Percentiles rank a stretch among this genome's conserved stretches.
Conservation (phyloP, 139 green algal genomes). For the Tetradesmus obliquus region DNA sequence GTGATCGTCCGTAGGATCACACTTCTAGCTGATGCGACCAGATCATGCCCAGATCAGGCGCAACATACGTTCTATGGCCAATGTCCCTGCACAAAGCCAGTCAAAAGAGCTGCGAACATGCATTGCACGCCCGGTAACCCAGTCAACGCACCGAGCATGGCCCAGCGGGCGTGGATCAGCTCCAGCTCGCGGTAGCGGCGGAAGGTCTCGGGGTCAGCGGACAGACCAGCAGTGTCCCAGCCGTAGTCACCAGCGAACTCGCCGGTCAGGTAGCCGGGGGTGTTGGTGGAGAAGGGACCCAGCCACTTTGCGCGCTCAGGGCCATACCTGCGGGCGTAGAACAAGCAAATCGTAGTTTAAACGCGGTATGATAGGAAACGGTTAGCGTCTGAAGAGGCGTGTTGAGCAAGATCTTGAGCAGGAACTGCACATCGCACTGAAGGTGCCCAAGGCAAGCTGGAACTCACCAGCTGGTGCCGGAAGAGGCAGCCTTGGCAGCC, state of each 20-base stretch:
- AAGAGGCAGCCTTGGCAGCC: constrained; percentile 4
- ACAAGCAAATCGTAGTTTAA: background rate
- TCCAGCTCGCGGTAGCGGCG: constrained; percentile 83
- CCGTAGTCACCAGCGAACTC: constrained; percentile 91
- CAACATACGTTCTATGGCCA: background rate
- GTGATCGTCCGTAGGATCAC: background rate
- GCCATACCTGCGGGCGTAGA: constrained; percentile 67
- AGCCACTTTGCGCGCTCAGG: constrained; percentile 91
- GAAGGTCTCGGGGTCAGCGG: constrained; percentile 87
- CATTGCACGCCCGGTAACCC: background rate
- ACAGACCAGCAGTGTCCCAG: constrained; percentile 95
- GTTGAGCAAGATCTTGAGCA: background rate
- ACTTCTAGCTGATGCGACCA: background rate
- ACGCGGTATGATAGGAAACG: background rate
- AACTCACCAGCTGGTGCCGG: constrained; percentile 4
- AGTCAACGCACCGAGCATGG: constrained; percentile 70
- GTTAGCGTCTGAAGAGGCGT: background rate
- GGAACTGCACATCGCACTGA: background rate
- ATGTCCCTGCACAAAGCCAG: background rate
- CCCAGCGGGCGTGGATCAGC: constrained; percentile 87
- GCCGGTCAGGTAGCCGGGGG: constrained; percentile 88
- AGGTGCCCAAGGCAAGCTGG: background rate
- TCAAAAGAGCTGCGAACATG: background rate
- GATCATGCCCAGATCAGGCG: background rate
- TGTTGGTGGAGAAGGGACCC: constrained; percentile 84